Percentiles rank a stretch among this genome's conserved stretches.
These are phyloP conservation scores for Chionographis japonica DNA, from an alignment of 106 monocot species.

Conservation along the genomic window DNA sequence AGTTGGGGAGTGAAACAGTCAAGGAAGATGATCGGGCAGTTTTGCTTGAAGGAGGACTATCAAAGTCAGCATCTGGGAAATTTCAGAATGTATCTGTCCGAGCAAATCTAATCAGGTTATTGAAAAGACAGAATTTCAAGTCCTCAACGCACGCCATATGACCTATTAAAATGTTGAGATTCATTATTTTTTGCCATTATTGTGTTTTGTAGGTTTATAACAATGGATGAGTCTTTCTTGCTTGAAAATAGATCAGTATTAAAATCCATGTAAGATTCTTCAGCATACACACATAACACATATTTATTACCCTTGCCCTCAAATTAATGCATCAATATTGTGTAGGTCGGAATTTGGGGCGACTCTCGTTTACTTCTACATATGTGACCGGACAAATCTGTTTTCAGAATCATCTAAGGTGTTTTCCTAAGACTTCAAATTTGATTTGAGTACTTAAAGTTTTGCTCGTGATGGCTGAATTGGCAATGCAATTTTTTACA, in stretches of 20 bases:
- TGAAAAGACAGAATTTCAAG: too few species aligned
- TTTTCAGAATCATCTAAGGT: conserved; percentile 59
- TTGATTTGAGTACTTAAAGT: too few species aligned
- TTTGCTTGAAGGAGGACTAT: conserved; percentile 83
- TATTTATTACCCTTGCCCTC: not conserved
- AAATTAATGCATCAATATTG: conserved; percentile 6
- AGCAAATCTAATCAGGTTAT: conserved; percentile 72
- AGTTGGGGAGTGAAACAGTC: conserved; percentile 51
- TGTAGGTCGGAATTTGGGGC: conserved; percentile 65
- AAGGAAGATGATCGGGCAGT: conserved; percentile 63
- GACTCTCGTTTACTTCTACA: conserved; percentile 56
- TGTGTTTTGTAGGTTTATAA: conserved; percentile 47
- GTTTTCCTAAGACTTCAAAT: not conserved
- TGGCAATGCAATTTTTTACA: too few species aligned
- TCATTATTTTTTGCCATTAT: conserved; percentile 2
- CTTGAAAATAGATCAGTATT: conserved; percentile 56
- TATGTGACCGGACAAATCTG: conserved; percentile 63
- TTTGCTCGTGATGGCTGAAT: too few species aligned
- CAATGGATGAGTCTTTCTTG: conserved; percentile 70
- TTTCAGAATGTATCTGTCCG: conserved; percentile 41
- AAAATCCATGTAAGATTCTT: conserved; percentile 48
- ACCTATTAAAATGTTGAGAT: not conserved
- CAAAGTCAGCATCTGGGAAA: conserved; percentile 60
- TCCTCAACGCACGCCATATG: not conserved
- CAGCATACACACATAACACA: too few species aligned